A percentile compares a stretch with the other conserved stretches of the same genome.
Conservation (phyloP, 805 yeast species). For the Saccharomycopsis olivae region DNA sequence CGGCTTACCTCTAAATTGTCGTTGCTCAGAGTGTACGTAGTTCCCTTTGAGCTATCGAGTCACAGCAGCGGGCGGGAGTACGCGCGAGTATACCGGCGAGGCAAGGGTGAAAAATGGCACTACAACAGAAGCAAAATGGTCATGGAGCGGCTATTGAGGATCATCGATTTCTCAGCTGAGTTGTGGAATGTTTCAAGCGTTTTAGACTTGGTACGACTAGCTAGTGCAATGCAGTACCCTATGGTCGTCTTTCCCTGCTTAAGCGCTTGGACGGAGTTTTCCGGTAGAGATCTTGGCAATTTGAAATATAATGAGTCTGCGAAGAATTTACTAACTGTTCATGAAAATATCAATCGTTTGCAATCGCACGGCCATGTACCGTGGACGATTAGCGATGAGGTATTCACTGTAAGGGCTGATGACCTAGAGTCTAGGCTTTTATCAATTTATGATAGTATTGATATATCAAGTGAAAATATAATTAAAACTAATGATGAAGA, state of each 20-base stretch:
- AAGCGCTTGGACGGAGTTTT: no score
- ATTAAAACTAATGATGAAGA: conserved; percentile 13
- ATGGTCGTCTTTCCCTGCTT: no score
- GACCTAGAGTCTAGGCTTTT: no score
- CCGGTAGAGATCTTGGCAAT: no score
- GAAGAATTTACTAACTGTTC: no score
- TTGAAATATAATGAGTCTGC: no score
- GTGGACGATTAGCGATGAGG: conserved; percentile 1
- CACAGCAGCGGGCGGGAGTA: conserved; percentile 26
- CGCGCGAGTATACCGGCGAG: conserved; percentile 27
- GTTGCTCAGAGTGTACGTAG: conserved; percentile 37
- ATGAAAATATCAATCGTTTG: no score
- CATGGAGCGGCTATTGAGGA: conserved; percentile 29
- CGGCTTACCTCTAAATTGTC: conserved; percentile 36
- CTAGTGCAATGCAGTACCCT: no score
- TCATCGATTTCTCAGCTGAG: conserved; percentile 31
- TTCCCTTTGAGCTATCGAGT: conserved; percentile 36
- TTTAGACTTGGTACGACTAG: no score
- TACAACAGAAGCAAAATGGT: conserved; percentile 23
- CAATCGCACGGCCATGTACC: conserved; percentile 13
- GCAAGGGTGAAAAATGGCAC: conserved; percentile 27
- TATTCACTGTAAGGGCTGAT: no score
- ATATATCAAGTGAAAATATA: conserved; percentile 16
- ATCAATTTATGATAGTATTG: conserved; percentile 15
- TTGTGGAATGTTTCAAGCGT: conserved; percentile 35